These are phyloP conservation scores for Hawksworthiomyces lignivorus DNA, from an alignment of 2,329 filamentous ascomycete species.

Conservation along the genomic window DNA sequence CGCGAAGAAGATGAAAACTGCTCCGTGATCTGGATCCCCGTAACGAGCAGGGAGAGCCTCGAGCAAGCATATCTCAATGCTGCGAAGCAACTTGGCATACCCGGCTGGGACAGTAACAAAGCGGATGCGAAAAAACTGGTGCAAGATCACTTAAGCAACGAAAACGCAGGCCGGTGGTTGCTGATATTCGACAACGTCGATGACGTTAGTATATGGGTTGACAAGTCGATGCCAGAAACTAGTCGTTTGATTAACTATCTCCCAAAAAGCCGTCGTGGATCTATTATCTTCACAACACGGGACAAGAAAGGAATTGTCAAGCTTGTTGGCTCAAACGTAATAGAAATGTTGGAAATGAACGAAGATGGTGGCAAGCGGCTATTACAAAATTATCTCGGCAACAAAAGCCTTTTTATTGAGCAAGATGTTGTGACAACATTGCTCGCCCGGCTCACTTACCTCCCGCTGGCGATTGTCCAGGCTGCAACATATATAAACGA, in stretches of 20 bases:
- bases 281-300: slow-evolving; percentile 19
- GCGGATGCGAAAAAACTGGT: slow-evolving; percentile 29
- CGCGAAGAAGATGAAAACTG: slow-evolving; percentile 20
- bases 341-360: no score
- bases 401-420: no score
- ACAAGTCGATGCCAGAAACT: slow-evolving; percentile 3
- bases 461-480: slow-evolving; percentile 14
- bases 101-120: slow-evolving; percentile 24
- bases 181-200: slow-evolving; percentile 39
- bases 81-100: slow-evolving; percentile 20
- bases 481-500: slow-evolving; percentile 9
- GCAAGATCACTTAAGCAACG: slow-evolving; percentile 22
- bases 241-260: no score
- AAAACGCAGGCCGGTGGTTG: slow-evolving; percentile 27
- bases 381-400: no score
- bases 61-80: slow-evolving; percentile 28
- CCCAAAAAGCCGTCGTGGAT: no score
- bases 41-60: slow-evolving; percentile 20
- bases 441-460: slow-evolving; percentile 3
- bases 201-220: slow-evolving; percentile 24
- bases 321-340: no score
- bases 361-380: no score
- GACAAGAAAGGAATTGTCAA: no score
- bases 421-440: slow-evolving; percentile 15
- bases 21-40: slow-evolving; percentile 35